phyloP scores from a whole-genome alignment of 345 rosid species.

The Aurinia saxatilis region DNA sequence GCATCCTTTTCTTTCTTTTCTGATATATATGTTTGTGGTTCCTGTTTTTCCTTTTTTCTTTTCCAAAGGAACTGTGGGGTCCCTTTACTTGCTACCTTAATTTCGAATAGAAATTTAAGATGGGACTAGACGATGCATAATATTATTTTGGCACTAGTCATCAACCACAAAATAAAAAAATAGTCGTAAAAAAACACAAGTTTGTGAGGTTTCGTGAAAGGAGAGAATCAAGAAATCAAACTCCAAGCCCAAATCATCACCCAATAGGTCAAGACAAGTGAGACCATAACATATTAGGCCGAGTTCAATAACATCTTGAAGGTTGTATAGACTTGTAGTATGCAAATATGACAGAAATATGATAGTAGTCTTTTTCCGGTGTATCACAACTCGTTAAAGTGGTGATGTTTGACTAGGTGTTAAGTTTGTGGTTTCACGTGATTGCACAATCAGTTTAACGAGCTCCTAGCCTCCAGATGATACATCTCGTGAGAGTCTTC shows the following conservation, averaged over 20 bases:
- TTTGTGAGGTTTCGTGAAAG: not conserved
- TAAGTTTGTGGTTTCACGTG: no score
- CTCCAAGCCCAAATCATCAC: not conserved
- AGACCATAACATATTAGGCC: slow-evolving; percentile 3
- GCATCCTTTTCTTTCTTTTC: not conserved
- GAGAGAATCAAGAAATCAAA: not conserved
- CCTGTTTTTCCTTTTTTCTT: not conserved
- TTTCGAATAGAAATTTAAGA: not conserved
- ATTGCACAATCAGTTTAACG: no score
- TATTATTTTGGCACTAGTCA: not conserved
- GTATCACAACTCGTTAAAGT: no score
- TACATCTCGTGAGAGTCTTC: no score
- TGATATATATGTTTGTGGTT: slow-evolving; percentile 14
- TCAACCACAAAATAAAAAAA: no score
- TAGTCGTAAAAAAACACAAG: not conserved
- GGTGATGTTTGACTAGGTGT: not conserved
- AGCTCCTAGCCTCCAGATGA: no score
- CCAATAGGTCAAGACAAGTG: not conserved
- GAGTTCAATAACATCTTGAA: not conserved
- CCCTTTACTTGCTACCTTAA: not conserved
- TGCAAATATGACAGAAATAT: not conserved
- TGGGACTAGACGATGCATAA: not conserved
- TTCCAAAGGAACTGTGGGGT: not conserved
- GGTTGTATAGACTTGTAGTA: not conserved
- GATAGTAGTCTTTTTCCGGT: no score